Base-by-base conservation (phyloP, 202 grass and related monocot species). In the Cymbopogon flexuosus region DNA sequence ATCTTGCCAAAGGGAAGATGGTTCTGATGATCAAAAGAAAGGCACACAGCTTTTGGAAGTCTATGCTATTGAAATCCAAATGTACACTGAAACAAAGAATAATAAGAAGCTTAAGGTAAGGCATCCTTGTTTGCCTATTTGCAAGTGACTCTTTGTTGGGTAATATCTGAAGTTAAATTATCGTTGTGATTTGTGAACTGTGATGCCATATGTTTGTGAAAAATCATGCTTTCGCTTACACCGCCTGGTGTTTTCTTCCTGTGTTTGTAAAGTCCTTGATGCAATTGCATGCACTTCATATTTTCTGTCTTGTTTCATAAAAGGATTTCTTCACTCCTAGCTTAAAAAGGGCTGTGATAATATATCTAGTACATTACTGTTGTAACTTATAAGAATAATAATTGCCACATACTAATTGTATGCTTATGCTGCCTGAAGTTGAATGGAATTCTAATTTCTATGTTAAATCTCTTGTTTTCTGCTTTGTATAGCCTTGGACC, bases 41-140 rank as follows among this genome's bases (percentile, higher is more conserved):
- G 96, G 92, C 78, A 98, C 96, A 67, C 96, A 98, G 84, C 96
- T 98, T 88, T 75, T 98, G 77, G 96, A 98, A 92, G 96, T 98
- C 21, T 98, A 98, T 91, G 96, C 92, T 83, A 95, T 93, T 78
- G 96, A 98, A 81, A 98, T 98, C 77, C 96, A 98, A 82, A 98
- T 98, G 96, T 98, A 98, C 83, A 98, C 92, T 51, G 92, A 98
- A 86, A 98, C 92, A 13, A 98, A 98, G 86, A 95, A 98, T 37
- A 98, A 93, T 81, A 98, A 98, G 83, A 98, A 98, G 59, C 88
- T 98, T 19, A 98, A 99, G 92, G 96, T 99, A 61, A 36, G 36
- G 8, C 14, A 73, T 72, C 60, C 21, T 45, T 62, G 15, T 51
- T 16, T 39, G 11, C 72, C 6, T 70, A 79, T 56, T 57, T 22